Percentiles rank a stretch among this genome's conserved stretches.
Evolutionary conservation across 192 early-diverging fungal species (phyloP).

Genomic region (Podochytrium sp.): DNA sequence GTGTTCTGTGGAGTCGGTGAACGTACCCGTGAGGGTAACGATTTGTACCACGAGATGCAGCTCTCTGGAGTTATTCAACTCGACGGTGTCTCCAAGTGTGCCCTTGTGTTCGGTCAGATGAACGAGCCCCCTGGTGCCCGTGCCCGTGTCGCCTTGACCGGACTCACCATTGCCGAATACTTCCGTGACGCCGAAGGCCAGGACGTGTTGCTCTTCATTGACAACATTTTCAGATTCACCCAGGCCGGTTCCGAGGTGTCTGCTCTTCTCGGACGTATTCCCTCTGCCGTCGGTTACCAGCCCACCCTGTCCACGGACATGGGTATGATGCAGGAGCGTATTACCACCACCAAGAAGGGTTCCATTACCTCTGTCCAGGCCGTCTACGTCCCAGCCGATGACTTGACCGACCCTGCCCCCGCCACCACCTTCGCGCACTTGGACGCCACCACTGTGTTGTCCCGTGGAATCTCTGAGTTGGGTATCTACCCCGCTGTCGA

Average conservation of each 20-base stretch:
- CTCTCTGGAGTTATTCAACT: conserved; percentile 95
- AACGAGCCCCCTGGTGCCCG: conserved; percentile 99
- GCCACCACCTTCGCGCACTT: conserved; percentile 99
- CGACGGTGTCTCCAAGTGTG: conserved; percentile 91
- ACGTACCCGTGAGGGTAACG: conserved; percentile 99
- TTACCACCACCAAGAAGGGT: conserved; percentile 99
- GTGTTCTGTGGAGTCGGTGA: conserved; percentile 98
- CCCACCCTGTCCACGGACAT: conserved; percentile 98
- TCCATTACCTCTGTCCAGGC: conserved; percentile 98
- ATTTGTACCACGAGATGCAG: conserved; percentile 99
- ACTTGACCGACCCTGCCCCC: conserved; percentile 99
- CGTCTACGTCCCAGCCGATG: conserved; percentile 98
- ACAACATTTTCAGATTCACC: conserved; percentile 99
- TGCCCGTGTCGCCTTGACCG: conserved; percentile 97
- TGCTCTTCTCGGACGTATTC: conserved; percentile 98
- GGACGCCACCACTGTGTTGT: conserved; percentile 99
- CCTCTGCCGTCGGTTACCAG: conserved; percentile 99
- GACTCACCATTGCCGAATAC: conserved; percentile 98
- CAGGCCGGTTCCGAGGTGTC: conserved; percentile 99
- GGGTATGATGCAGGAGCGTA: conserved; percentile 99
- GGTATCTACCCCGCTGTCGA: conserved; percentile 99
- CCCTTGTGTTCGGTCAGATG: conserved; percentile 98
- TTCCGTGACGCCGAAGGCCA: conserved; percentile 99
- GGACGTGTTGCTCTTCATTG: conserved; percentile 99
- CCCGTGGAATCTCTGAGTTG: conserved; percentile 96